These are phyloP conservation scores for Ceraceosorus guamensis DNA, from an alignment of 1,284 basidiomycete genomes.

Conservation along the genomic window DNA sequence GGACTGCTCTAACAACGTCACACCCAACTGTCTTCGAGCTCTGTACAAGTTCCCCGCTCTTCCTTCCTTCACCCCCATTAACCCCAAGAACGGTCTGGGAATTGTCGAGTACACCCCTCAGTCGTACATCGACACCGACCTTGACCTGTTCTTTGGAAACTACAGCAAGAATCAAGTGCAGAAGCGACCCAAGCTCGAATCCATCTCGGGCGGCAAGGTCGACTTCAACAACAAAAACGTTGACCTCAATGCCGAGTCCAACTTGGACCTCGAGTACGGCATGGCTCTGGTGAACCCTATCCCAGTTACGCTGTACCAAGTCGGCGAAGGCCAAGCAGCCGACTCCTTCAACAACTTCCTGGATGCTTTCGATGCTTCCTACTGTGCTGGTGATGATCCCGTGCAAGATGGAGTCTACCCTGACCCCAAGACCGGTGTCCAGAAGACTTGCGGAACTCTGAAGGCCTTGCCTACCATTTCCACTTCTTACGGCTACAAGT, in stretches of 20 bases:
- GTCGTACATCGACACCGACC: slow-evolving; percentile 52
- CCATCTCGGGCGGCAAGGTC: slow-evolving; percentile 53
- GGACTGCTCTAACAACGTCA: slow-evolving; percentile 54
- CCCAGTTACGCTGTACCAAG: slow-evolving; percentile 53
- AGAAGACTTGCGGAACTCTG: slow-evolving; percentile 10
- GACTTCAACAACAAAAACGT: slow-evolving; percentile 49
- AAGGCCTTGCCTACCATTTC: slow-evolving; percentile 1
- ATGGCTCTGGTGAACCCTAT: slow-evolving; percentile 53
- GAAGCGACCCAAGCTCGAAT: slow-evolving; percentile 49
- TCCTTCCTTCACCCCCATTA: slow-evolving; percentile 50
- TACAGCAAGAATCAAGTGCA: slow-evolving; percentile 49
- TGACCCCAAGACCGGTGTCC: slow-evolving; percentile 54
- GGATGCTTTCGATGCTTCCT: slow-evolving; percentile 55
- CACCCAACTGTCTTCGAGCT: slow-evolving; percentile 53
- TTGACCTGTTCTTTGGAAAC: slow-evolving; percentile 53
- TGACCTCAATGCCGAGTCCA: slow-evolving; percentile 54
- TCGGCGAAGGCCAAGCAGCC: slow-evolving; percentile 51
- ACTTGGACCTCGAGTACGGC: slow-evolving; percentile 56
- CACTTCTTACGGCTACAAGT: neutral
- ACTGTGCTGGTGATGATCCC: slow-evolving; percentile 60
- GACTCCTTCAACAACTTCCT: slow-evolving; percentile 39
- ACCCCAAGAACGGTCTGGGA: slow-evolving; percentile 55
- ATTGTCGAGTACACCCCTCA: slow-evolving; percentile 57
- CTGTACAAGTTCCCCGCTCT: slow-evolving; percentile 52
- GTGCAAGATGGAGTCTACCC: slow-evolving; percentile 58